Evolutionary conservation across 768 basidiomycete species (phyloP).

Genomic region (Pilatotrama ljubarskyi): DNA sequence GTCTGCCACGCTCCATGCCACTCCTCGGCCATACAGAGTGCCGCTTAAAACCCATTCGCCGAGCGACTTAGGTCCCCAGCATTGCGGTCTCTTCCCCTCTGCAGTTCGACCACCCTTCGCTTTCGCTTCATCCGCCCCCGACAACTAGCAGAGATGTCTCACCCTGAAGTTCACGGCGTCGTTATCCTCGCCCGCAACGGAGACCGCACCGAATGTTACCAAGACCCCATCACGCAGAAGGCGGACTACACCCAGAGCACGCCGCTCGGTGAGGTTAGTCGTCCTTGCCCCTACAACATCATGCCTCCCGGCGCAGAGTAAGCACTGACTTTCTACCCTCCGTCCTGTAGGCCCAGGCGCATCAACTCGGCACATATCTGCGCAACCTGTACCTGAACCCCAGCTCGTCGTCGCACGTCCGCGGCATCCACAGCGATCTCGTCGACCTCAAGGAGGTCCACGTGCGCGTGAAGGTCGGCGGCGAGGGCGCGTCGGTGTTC

Average conservation of each 20-base stretch:
- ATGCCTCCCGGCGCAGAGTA: too few relatives aligned
- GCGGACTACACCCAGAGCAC: constrained; percentile 66
- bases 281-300: not conserved
- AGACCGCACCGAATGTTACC: constrained; percentile 67
- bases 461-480: constrained; percentile 79
- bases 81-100: constrained; percentile 20
- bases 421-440: constrained; percentile 63
- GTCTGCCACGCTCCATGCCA: constrained; percentile 3
- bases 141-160: constrained; percentile 31
- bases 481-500: constrained; percentile 83
- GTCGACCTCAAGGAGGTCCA: constrained; percentile 74
- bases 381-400: constrained; percentile 67
- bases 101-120: constrained; percentile 1
- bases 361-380: constrained; percentile 60
- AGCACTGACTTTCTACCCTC: not conserved
- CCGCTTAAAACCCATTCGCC: not conserved
- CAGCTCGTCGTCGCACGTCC: constrained; percentile 68
- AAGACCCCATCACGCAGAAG: constrained; percentile 70
- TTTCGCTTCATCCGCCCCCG: not conserved
- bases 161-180: constrained; percentile 68
- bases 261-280: constrained; percentile 68
- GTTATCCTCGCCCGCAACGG: constrained; percentile 80
- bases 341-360: constrained; percentile 57
- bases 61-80: constrained; percentile 12
- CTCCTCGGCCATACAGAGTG: not conserved